Evolutionary conservation across 352 stramenopile species (phyloP), one percentile per base, ranked within the genome.

Genomic region (Pythium aquatile): DNA sequence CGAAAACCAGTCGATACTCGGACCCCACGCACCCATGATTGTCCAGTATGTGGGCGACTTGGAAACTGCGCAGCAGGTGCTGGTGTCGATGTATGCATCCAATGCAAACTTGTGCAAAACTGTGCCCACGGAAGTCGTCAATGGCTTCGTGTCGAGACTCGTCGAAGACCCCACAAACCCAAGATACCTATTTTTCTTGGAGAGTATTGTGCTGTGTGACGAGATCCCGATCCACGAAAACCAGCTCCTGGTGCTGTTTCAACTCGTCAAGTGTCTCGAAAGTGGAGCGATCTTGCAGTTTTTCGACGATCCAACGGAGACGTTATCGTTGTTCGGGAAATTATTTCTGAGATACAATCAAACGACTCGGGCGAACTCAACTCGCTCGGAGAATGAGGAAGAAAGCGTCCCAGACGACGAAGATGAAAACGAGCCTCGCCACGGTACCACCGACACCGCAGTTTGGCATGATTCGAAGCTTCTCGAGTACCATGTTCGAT

Each of bases 241-340:
- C 32, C 82, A 89, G 44, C 61, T 89, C 11, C 58, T 91, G 2
- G 80, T 91, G 14, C 61, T 91, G 5, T 87, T 88, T 28, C 79
- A 89, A 61, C 57, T 91, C 24, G 65, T 88, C n/a, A 89, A 89
- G 54, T 83, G 75, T 48, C 65, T 88, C 24, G 78, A 88, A 28
- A 84, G 65, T 52, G 68, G 63, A 0, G 68, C 68, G 7, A 72
- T 89, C 1, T 39, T 89, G 9, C 79, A 91, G 63, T 71, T 75
- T 32, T 85, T 89, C 60, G 78, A 88, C 40, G 76, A 85, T 56
- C 58, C 72, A 44, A 49, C 48, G 5, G 68, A 63, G 26, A 73
- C 73, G 11, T 39, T 71, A 20, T 32, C 35, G 16, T 44, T 72
- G 4, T 72, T 90, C 48, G 63, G 67, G n/a, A 55, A 46, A 9